Evolutionary conservation across 495 filamentous ascomycete genomes (phyloP).

Genomic region (Rhypophila decipiens): DNA sequence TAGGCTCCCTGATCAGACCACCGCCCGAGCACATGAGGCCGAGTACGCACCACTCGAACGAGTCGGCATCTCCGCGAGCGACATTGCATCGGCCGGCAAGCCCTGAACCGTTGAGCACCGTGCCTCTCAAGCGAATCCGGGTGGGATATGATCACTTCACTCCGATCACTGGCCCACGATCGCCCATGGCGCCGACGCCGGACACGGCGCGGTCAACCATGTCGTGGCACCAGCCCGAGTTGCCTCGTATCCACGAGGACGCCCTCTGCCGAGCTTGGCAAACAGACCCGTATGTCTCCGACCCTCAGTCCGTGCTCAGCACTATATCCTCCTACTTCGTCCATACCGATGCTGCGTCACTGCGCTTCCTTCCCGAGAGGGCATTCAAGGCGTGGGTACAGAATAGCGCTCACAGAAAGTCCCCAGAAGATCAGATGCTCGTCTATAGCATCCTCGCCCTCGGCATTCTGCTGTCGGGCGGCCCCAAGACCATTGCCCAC

Average conservation of each 20-base stretch:
- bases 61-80: conserved; percentile 38
- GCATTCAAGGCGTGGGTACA: conserved; percentile 27
- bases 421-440: conserved; percentile 61
- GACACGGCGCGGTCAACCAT: conserved; percentile 24
- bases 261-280: conserved; percentile 53
- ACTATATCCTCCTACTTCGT: conserved; percentile 19
- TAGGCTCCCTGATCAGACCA: conserved; percentile 19
- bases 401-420: conserved; percentile 47
- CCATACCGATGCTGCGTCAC: conserved; percentile 15
- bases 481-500: conserved; percentile 39
- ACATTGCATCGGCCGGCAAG: conserved; percentile 21
- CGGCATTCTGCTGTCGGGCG: conserved; percentile 51
- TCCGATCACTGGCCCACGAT: conserved; percentile 19
- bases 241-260: conserved; percentile 40
- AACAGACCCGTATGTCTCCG: conserved; percentile 54
- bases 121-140: conserved; percentile 36
- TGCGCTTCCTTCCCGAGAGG: conserved; percentile 44
- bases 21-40: conserved; percentile 27
- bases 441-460: conserved; percentile 59
- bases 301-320: conserved; percentile 32
- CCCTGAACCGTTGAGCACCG: conserved; percentile 19
- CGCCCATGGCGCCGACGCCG: conserved; percentile 28
- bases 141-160: conserved; percentile 36
- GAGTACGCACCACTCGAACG: conserved; percentile 34
- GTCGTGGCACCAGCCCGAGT: conserved; percentile 36